Base-by-base conservation (phyloP, 176 grass and related monocot genomes). In the Avena eriantha region DNA sequence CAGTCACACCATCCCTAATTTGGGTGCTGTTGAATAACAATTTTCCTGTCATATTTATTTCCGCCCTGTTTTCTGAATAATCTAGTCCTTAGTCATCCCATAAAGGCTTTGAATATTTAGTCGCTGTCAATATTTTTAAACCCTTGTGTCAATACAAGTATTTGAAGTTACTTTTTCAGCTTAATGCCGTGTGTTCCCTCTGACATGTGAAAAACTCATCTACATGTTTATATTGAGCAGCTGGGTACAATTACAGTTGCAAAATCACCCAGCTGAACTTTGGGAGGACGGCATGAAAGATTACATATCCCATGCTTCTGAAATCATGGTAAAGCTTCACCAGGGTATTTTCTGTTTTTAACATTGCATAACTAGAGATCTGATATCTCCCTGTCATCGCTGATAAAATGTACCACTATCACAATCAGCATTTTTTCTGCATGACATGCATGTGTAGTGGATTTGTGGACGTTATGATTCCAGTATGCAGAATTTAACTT, bases 221-320 rank as follows among this genome's bases (percentile, higher is more conserved):
- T 75, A 26, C 19, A 19, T 74, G 67, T 90, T 59, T 61, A 43
- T 86, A 82, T 55, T 82, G 70, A 80, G 69, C 93, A 98, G 93
- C 43, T 98, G 96, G 96, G 90, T 98, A 71, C 93, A 98, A 80
- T 89, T 45, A 66, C 96, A 98, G 78, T 87, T 98, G 60, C 83
- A 98, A 71, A 89, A 95, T 46, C 93, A 98, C 88, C 96, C 89
- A 47, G 82, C 90, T 24, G 96, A 98, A 82, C 86, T 98, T 60
- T 98, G 96, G 96, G 93, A 95, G 66, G 96, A 98, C 21, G 96
- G 96, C 54, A 13, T 94, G 1, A 89, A 71, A 53, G 93, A 98
- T 76, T 98, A 98, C 82, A 19, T 95, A 84, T 94, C 86, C 14
- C 96, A 98, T 89, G 92, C 92, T 66, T 94, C 90, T 73, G 81